Evolutionary conservation across 106 monocot genomes (phyloP), one percentile per base, ranked within the genome.

Genomic region (Narthecium ossifragum): DNA sequence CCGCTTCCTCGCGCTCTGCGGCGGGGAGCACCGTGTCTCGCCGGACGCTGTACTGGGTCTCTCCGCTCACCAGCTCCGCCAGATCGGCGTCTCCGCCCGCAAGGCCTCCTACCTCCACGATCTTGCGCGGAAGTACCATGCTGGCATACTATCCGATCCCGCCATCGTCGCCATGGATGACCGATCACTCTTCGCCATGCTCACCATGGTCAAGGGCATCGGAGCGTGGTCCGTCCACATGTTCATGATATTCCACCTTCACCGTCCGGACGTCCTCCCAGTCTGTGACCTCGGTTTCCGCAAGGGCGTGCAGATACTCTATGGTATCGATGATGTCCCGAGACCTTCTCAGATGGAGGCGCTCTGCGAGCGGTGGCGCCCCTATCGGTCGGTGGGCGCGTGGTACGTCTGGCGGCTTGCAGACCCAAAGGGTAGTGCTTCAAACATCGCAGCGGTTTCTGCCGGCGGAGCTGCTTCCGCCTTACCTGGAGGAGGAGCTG

Each of bases 171-270:
- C 69, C 49, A 85, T 90, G 90, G 90, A 90, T 43, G 90, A 90
- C 70, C 62, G 64, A 23, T 78, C 81, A 18, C 85, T 90, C 51
- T 80, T 79, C 59, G 36, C 92, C 4, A 87, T 84, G 92, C 92
- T 92, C 15, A 92, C 83, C 43, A 81, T 78, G 87, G 92, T 92
- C 39, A 87, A 87, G 66, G 92, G 92, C 26, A 92, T 92, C 37
- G 92, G 92, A 12, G 74, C 92, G n/a, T 92, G 92, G 92, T 80
- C 83, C 7, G 84, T 92, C 15, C 92, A 92, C 62, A 92, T 92
- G 92, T 92, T 92, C 67, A 92, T 92, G 92, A 87, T 92, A 51
- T 87, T 87, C 73, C 84, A 86, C 24, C 78, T 92, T n/a, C 83
- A 84, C 46, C 83, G 92, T 17, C 92, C 92, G 0, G 87, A 92